A percentile compares a stretch with the other conserved stretches of the same genome.
Conservation (phyloP, 495 filamentous ascomycete genomes). For the Xylaria curta region DNA sequence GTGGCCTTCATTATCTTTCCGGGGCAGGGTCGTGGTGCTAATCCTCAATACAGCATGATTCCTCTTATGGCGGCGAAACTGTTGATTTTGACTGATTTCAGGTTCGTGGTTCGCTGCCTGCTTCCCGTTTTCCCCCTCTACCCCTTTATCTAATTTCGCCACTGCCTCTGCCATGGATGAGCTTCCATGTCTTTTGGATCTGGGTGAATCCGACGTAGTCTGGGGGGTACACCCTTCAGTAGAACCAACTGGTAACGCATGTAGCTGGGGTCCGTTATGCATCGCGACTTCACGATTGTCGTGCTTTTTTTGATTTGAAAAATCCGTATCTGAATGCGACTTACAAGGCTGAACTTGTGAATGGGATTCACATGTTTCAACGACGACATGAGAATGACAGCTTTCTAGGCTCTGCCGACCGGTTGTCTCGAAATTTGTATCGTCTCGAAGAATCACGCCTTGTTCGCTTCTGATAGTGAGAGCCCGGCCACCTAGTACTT, state of each 20-base stretch:
- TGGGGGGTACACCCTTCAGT: neutral
- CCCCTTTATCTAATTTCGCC: neutral
- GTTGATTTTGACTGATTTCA: constrained; percentile 12
- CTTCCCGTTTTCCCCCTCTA: neutral
- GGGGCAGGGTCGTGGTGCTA: constrained; percentile 36
- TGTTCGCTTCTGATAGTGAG: constrained; percentile 40
- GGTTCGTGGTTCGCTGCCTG: constrained; percentile 5
- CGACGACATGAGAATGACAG: neutral
- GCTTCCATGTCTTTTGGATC: neutral
- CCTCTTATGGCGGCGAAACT: constrained; percentile 35
- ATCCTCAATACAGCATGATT: constrained; percentile 38
- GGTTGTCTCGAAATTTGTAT: constrained; percentile 21
- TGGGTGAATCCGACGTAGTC: neutral
- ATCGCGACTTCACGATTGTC: neutral
- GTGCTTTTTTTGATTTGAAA: neutral
- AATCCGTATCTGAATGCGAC: neutral
- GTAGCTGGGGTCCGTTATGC: neutral
- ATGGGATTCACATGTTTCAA: neutral
- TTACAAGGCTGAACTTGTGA: neutral
- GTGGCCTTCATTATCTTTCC: constrained; percentile 37
- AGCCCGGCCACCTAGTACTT: constrained; percentile 35
- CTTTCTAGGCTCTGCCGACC: neutral
- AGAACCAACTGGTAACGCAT: neutral
- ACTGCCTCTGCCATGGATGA: neutral
- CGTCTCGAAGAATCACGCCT: constrained; percentile 41